Evolutionary conservation across 805 yeast genomes (phyloP).

Genomic region (Babjeviella inositovora): DNA sequence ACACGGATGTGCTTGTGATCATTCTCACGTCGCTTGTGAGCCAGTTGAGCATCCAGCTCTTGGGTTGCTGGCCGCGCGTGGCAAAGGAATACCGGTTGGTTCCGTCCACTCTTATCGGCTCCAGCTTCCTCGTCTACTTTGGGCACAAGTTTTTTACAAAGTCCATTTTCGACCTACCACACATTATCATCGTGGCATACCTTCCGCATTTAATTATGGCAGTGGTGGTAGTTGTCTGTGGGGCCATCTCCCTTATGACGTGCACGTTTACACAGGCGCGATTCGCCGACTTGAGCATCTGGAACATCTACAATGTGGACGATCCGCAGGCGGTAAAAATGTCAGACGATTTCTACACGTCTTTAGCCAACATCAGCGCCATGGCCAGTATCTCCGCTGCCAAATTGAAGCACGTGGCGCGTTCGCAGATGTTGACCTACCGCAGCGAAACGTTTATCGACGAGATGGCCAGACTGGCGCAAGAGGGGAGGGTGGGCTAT

Average conservation of each 20-base stretch:
- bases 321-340: conserved; percentile 18
- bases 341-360: conserved; percentile 53
- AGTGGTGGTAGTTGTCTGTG: conserved; percentile 31
- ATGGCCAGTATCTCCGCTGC: conserved; percentile 56
- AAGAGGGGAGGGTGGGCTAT: no score
- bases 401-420: conserved; percentile 12
- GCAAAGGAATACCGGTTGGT: conserved; percentile 37
- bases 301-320: conserved; percentile 10
- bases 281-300: conserved; percentile 10
- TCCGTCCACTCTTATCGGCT: conserved; percentile 46
- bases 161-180: conserved; percentile 30
- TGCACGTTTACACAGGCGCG: conserved; percentile 34
- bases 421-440: no score
- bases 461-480: no score
- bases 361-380: conserved; percentile 40
- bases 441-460: no score
- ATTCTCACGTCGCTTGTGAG: conserved; percentile 40
- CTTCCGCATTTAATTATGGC: conserved; percentile 50
- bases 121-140: conserved; percentile 31
- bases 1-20: conserved; percentile 31
- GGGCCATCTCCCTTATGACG: conserved; percentile 38
- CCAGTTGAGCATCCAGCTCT: conserved; percentile 45
- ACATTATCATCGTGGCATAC: conserved; percentile 38
- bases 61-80: conserved; percentile 36
- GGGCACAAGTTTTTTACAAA: conserved; percentile 21